Evolutionary conservation across 306 rosid species (phyloP).

Genomic region (Prunus mongolica): DNA sequence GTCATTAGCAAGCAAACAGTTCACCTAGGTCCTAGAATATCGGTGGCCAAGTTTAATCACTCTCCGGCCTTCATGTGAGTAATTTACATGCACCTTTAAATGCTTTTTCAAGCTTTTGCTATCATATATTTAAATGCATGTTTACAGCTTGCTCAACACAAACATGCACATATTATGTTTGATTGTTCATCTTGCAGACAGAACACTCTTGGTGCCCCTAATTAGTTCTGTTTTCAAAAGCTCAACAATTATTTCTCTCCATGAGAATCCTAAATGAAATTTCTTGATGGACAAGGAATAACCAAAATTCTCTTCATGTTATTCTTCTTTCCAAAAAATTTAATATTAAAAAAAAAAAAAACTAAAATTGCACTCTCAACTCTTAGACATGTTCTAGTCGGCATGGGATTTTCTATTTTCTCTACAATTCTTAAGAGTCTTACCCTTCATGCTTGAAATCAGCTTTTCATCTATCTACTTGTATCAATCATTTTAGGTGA

Average conservation of each 20-base stretch:
- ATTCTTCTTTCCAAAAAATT: background rate
- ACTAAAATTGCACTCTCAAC: no score
- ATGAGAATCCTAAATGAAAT: background rate
- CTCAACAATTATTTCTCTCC: background rate
- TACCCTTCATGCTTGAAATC: background rate
- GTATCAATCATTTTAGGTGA: no score
- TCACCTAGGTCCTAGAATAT: background rate
- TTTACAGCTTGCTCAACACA: background rate
- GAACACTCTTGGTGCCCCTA: background rate
- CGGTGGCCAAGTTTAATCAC: constrained; percentile 55
- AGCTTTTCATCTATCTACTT: no score
- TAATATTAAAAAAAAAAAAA: no score
- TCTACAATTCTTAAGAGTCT: background rate
- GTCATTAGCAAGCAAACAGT: constrained; percentile 72
- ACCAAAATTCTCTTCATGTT: background rate
- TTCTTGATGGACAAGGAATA: background rate
- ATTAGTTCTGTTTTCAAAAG: background rate
- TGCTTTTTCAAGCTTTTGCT: background rate
- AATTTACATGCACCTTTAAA: background rate
- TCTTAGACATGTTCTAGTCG: background rate
- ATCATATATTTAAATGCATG: background rate
- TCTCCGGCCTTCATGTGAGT: constrained; percentile 85
- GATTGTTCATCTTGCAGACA: background rate
- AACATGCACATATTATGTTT: background rate
- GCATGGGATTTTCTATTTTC: background rate